phyloP scores from a whole-genome alignment of 192 early-diverging fungal species.

The Coemansia sp. region DNA sequence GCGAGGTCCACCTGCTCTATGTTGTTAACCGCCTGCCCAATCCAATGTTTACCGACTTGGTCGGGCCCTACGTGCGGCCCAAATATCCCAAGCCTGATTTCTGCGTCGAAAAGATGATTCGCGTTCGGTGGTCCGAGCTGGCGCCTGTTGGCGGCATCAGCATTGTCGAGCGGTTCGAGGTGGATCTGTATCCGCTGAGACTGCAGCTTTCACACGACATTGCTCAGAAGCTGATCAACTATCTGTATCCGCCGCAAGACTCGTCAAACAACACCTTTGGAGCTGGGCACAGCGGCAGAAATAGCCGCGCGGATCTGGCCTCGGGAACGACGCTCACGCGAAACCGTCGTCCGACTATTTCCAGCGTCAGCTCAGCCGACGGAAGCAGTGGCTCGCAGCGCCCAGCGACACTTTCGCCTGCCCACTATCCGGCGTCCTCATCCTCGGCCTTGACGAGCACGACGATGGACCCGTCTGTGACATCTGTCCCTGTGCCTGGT shows the following conservation, averaged over 20 bases:
- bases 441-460: not conserved
- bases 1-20: constrained; percentile 71
- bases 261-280: not conserved
- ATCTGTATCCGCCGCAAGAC: constrained; percentile 70
- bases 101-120: constrained; percentile 81
- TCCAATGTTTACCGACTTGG: constrained; percentile 60
- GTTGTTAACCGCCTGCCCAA: constrained; percentile 63
- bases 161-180: constrained; percentile 87
- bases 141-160: constrained; percentile 89
- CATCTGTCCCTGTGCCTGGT: not conserved
- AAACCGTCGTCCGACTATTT: constrained; percentile 10
- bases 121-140: constrained; percentile 72
- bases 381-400: not conserved
- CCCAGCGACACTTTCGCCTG: not conserved
- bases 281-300: not conserved
- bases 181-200: constrained; percentile 77
- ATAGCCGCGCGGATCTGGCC: not conserved
- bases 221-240: constrained; percentile 73
- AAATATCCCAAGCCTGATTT: constrained; percentile 62
- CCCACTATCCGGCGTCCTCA: not conserved
- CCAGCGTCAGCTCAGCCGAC: constrained; percentile 11
- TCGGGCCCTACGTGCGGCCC: constrained; percentile 59
- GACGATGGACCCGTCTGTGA: not conserved
- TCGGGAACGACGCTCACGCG: not conserved
- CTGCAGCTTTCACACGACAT: constrained; percentile 85